These are phyloP conservation scores for Penicillium sp. DNA, from an alignment of 2,329 filamentous ascomycete species.

Conservation along the genomic window DNA sequence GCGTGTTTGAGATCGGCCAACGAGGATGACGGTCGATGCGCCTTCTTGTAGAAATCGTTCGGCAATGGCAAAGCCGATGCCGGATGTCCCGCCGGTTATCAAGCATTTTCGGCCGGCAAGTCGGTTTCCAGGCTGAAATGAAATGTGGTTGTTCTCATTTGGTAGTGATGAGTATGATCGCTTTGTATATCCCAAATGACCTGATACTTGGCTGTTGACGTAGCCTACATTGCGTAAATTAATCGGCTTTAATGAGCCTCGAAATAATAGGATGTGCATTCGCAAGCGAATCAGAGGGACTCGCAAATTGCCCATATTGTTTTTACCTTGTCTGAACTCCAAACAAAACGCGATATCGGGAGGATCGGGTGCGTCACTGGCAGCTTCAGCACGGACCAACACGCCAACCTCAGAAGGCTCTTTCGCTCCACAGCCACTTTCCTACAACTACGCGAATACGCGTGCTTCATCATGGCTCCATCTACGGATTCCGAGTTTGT, in stretches of 20 bases:
- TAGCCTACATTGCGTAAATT: constrained; percentile 1
- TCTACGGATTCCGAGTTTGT: constrained; percentile 52
- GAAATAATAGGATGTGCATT: not conserved
- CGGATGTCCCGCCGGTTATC: constrained; percentile 68
- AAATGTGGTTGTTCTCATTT: not conserved
- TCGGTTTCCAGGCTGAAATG: constrained; percentile 20
- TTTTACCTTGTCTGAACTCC: not conserved
- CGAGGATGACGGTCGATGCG: constrained; percentile 56
- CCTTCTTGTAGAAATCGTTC: constrained; percentile 63
- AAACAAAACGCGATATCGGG: not conserved
- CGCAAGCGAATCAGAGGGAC: not conserved
- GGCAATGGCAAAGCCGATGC: constrained; percentile 69
- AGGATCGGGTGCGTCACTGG: not conserved
- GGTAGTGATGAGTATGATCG: constrained; percentile 12
- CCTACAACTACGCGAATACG: constrained; percentile 13
- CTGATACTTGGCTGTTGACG: not conserved
- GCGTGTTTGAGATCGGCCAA: constrained; percentile 56
- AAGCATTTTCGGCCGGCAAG: constrained; percentile 46
- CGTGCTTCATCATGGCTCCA: constrained; percentile 12
- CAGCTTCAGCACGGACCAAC: constrained; percentile 15
- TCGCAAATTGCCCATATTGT: not conserved
- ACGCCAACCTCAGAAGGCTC: constrained; percentile 6
- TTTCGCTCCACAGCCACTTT: constrained; percentile 4
- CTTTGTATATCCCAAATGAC: not conserved
- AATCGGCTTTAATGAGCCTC: not conserved